Evolutionary conservation across 1,139 yeast species (phyloP).

Genomic region (Zygoascus hellenicus): DNA sequence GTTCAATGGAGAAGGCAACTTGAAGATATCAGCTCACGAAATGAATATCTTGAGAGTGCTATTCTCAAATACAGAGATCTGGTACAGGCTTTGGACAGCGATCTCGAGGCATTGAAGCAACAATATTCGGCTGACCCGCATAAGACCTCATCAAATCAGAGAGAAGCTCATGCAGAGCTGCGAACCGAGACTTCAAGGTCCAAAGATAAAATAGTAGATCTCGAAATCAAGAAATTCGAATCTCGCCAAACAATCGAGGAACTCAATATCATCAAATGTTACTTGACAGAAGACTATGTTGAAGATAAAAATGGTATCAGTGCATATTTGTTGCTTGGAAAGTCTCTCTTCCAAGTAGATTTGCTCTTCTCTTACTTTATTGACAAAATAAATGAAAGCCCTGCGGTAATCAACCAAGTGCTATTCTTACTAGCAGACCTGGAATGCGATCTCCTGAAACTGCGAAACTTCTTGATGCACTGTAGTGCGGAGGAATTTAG

Average conservation of each 20-base stretch:
- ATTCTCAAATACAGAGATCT: conserved; percentile 31
- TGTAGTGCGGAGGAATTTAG: conserved; percentile 19
- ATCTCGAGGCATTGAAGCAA: conserved; percentile 25
- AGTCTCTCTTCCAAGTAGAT: conserved; percentile 15
- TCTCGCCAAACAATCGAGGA: conserved; percentile 28
- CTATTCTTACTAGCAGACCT: conserved; percentile 18
- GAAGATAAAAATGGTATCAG: conserved; percentile 22
- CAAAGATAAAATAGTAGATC: conserved; percentile 24
- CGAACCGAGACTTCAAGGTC: conserved; percentile 16
- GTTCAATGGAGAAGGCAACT: conserved; percentile 31
- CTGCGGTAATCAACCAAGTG: conserved; percentile 15
- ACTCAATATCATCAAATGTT: conserved; percentile 26
- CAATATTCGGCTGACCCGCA: conserved; percentile 8
- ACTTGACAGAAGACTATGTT: conserved; percentile 23
- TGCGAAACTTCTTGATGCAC: conserved; percentile 14
- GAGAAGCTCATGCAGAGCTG: not conserved
- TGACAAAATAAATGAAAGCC: conserved; percentile 14
- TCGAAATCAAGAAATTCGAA: conserved; percentile 27
- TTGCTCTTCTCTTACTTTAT: conserved; percentile 15
- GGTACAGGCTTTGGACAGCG: conserved; percentile 29
- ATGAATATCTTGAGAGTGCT: conserved; percentile 33
- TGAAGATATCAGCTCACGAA: conserved; percentile 34
- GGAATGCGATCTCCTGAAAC: conserved; percentile 13
- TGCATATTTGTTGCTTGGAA: conserved; percentile 17
- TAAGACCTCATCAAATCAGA: conserved; percentile 3